Base-by-base conservation (phyloP, 148 eudicot genomes). In the Rhododendron ferrugineum region DNA sequence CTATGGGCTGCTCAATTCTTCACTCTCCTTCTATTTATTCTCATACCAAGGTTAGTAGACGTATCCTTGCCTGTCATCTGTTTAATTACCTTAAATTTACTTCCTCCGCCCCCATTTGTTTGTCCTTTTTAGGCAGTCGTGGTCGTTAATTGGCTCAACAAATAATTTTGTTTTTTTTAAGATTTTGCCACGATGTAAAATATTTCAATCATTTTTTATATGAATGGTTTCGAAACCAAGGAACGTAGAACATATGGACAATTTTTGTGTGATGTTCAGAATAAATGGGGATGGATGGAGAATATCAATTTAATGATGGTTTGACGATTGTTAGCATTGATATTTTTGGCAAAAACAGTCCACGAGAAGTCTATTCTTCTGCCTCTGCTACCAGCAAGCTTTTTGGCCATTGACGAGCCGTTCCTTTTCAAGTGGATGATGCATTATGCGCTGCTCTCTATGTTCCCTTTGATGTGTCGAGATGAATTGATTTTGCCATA, bases 281-380 rank as follows among this genome's bases (percentile, higher is more conserved):
- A 64, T 64, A 64, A 64, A 26, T 64, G 14, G 73, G 73, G 34
- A n/a, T n/a, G 14, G 28, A 22, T 62, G 11, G 28, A 64, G 30
- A 9, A n/a, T 26, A 64, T 64, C 30, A 64, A n/a, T n/a, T 60
- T 66, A 5, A 66, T 11, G 34, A 66, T 66, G 5, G 34, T 66
- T 66, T 66, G 73, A 58, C 22, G 52, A 72, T 72, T 46, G 14
- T 83, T 68, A 22, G 64, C 28, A 72, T 13, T 30, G 5, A 22
- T 86, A 28, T 28, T 84, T 80, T 8, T 47, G 30, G 47, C 36
- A 47, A 80, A 83, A 52, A 79, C 93, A 97, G 99, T 97, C 77
- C 99, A 97, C 5, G 98, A 97, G 92, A 97, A 95, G 91, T 97
- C 99, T 32, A 94, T 97, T 79, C 92, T 97, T 87, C 90, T 97